Base-by-base conservation (phyloP, 306 rosid genomes). In the Prinsepia uniflora region DNA sequence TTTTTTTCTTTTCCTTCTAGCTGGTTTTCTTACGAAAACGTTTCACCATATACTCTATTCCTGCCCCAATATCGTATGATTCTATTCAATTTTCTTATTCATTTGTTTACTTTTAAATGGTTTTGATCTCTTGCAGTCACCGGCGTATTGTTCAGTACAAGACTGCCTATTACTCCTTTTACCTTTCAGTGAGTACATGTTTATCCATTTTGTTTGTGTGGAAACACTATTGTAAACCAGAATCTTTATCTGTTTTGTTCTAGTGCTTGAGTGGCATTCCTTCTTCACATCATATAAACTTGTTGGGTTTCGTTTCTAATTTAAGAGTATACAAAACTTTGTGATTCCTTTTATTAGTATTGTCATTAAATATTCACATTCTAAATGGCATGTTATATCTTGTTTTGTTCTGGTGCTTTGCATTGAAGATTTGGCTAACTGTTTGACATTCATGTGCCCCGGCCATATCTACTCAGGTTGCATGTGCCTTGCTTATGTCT, bases 111-210 rank as follows among this genome's bases (percentile, higher is more conserved):
- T 2, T 18, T 5, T 34, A 42, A 53, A 63, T 79, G 55, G 50
- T 70, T 63, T 74, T 57, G 63, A 67, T 70, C 36, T 72, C 62
- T 54, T 85, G 89, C 92, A 90, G 96, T 76, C 92, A 92, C 85
- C 92, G 83, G 11, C 86, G 90, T 22, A 88, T 92, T 81, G 96
- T 90, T 82, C 96, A 92, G 82, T 88, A 85, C 80, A 90, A 92
- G 86, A 90, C 98, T n/a, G 87, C 89, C 66, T 92, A 90, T 78
- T 92, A 92, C 78, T 92, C 96, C 14, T 90, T 92, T 81, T 90
- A 92, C 84, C 96, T 92, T 73, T 90, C 96, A 4, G 96, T 92
- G 70, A 84, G 96, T 81, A 40, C 53, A 59, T 55, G 20, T 48
- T 52, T 47, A 45, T 30, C 36, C 36, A 30, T 30, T 30, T 30